phyloP scores from a whole-genome alignment of 768 basidiomycete genomes.

The Leccinum broughii region DNA sequence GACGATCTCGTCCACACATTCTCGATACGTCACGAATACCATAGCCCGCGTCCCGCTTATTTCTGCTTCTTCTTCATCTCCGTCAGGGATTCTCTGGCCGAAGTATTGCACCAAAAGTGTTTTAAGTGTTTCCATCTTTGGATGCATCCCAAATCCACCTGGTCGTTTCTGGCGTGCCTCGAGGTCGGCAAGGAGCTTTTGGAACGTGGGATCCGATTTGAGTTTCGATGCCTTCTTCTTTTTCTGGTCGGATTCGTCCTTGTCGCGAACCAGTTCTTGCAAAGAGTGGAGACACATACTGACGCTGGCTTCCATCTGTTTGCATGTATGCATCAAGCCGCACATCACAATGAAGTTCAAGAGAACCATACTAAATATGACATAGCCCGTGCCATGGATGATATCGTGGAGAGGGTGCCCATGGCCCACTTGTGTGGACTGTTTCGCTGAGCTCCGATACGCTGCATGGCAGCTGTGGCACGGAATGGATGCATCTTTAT shows the following conservation, averaged over 20 bases:
- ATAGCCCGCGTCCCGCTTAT: slow-evolving; percentile 68
- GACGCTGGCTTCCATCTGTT: slow-evolving; percentile 79
- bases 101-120: slow-evolving; percentile 80
- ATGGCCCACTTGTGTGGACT: slow-evolving; percentile 48
- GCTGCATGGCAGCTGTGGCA: slow-evolving; percentile 44
- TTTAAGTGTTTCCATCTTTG: slow-evolving; percentile 88
- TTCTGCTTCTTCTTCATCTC: slow-evolving; percentile 33
- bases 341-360: background rate
- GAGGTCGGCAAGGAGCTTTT: slow-evolving; percentile 66
- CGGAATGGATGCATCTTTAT: slow-evolving; percentile 66
- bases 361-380: slow-evolving; percentile 69
- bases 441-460: slow-evolving; percentile 39
- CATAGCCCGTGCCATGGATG: slow-evolving; percentile 76
- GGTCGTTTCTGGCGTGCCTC: slow-evolving; percentile 49
- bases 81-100: slow-evolving; percentile 40
- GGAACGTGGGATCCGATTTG: slow-evolving; percentile 57
- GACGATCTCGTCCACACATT: slow-evolving; percentile 90
- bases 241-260: slow-evolving; percentile 29
- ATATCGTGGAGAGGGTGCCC: slow-evolving; percentile 51
- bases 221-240: slow-evolving; percentile 47
- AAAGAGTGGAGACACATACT: slow-evolving; percentile 74
- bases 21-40: slow-evolving; percentile 92
- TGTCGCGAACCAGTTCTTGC: slow-evolving; percentile 47
- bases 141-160: slow-evolving; percentile 66
- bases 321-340: background rate